Conservation (phyloP, 2,329 filamentous ascomycete species). For the Akanthomyces lecanii region DNA sequence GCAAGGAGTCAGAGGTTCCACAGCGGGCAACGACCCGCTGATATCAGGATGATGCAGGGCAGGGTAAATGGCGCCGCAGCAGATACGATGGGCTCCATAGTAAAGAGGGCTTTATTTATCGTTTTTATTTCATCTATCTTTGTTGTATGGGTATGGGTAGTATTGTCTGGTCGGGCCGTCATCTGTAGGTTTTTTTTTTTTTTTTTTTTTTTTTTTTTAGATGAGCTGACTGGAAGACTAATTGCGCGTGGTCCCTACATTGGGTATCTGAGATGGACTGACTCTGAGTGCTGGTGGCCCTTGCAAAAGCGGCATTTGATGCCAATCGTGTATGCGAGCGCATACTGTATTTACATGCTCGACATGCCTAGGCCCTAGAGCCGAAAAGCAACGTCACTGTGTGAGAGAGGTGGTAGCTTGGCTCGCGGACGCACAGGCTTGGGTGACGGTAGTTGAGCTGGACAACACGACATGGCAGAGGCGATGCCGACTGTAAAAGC, state of each 20-base stretch:
- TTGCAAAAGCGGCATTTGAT: too few species aligned
- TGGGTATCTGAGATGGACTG: background rate
- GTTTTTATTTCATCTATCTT: background rate
- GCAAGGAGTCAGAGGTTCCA: conserved; percentile 8
- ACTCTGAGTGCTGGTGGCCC: background rate
- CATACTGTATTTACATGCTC: too few species aligned
- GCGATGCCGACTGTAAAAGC: background rate
- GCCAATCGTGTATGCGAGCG: too few species aligned
- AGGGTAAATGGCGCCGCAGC: conserved; percentile 1
- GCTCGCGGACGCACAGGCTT: background rate
- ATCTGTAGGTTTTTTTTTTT: background rate
- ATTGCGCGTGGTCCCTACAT: background rate
- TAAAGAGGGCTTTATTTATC: conserved; percentile 4
- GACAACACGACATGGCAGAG: background rate
- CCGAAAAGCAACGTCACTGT: background rate
- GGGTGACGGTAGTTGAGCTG: background rate
- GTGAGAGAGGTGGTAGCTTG: background rate
- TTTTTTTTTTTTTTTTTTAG: background rate
- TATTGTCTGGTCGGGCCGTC: background rate
- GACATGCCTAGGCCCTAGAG: background rate
- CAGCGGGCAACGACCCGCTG: conserved; percentile 16
- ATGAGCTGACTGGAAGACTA: background rate
- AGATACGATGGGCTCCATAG: conserved; percentile 17
- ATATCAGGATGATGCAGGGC: conserved; percentile 5
- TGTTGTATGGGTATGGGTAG: background rate